Base-by-base conservation (phyloP, 306 rosid genomes). In the Vigna nakashimae region DNA sequence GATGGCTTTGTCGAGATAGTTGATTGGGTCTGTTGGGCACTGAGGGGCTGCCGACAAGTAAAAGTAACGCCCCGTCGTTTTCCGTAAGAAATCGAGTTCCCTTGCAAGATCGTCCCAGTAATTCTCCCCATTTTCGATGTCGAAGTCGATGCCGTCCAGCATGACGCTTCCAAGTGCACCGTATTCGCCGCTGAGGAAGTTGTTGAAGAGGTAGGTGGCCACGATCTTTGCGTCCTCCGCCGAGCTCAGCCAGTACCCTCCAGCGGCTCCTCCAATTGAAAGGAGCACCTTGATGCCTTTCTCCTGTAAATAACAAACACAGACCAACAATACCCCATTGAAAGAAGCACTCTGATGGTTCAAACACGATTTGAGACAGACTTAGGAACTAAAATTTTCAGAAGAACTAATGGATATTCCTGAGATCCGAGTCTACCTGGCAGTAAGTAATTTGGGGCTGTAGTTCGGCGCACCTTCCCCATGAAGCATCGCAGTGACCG, bases 11-110 rank as follows among this genome's bases (percentile, higher is more conserved):
- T 10, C 18, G 2, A 69, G 89, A 90, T 1, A 84, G 66, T 13
- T 83, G 87, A 86, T 77, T 1, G 89, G 87, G 73, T 18, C 57
- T 3, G 45, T 9, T 6, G 79, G 76, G 16, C 94, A 90, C 9
- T 84, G 90, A 2, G 90, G 94, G 1, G 90, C 90, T 36, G 90
- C 94, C 0, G 88, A 53, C 7, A 88, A 40, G 82, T 71, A 18
- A 1, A 49, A 46, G 50, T 34, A 56, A 56, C 34, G 63, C 0
- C 34, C 17, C 1, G 14, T 42, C 1, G 24, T 20, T 28, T 50
- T 32, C 67, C 73, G 70, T 71, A 18, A 8, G 50, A 0, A 28
- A 34, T 62, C 69, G 0, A 90, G 82, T 15, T 74, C 69, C 9
- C 14, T 64, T 0, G 90, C 94, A 0, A 90, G 83, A 6, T 67